phyloP scores from a whole-genome alignment of 2,329 filamentous ascomycete species.

The Claviceps africana region DNA sequence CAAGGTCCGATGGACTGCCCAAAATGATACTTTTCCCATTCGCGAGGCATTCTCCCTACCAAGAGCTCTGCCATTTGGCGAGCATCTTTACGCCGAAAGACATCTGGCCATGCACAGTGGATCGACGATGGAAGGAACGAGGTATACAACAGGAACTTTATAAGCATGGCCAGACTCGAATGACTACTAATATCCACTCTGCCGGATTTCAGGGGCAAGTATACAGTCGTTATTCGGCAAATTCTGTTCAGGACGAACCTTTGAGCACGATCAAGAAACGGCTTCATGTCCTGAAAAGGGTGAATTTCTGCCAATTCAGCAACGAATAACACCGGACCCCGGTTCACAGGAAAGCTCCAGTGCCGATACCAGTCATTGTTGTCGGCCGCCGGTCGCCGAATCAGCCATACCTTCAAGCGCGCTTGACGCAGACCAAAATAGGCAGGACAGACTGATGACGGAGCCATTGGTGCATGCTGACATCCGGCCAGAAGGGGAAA shows the following conservation, averaged over 20 bases:
- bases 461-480: not conserved
- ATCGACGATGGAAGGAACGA: constrained; percentile 48
- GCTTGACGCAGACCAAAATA: not conserved
- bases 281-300: constrained; percentile 10
- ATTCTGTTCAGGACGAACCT: constrained; percentile 45
- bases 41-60: constrained; percentile 77
- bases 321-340: not conserved
- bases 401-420: not conserved
- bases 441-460: not conserved
- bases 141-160: constrained; percentile 13
- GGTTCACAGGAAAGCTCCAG: not conserved
- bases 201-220: constrained; percentile 30
- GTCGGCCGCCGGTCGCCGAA: not conserved
- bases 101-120: constrained; percentile 69
- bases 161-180: not conserved
- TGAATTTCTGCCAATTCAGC: not conserved
- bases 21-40: constrained; percentile 56
- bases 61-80: constrained; percentile 61
- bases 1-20: constrained; percentile 17
- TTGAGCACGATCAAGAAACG: constrained; percentile 54
- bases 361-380: not conserved
- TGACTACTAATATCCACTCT: not conserved
- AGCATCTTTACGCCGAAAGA: constrained; percentile 56
- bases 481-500: too few species aligned
- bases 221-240: constrained; percentile 59